Evolutionary conservation across 2,329 filamentous ascomycete genomes (phyloP).

Genomic region (Ceratocystis harringtonii): DNA sequence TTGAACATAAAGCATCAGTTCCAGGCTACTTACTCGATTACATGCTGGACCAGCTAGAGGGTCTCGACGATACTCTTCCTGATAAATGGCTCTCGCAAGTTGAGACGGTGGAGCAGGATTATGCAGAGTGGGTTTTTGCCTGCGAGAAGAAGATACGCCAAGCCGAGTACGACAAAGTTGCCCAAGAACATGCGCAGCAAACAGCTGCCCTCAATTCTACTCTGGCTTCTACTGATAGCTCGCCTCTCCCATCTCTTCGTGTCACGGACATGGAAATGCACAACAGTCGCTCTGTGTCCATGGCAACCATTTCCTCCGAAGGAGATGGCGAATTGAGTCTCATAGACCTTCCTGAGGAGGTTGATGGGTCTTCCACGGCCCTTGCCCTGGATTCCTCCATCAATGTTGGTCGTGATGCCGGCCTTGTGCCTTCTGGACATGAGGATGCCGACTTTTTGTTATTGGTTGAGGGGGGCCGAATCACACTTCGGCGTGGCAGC

Average conservation of each 20-base stretch:
- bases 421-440: background rate
- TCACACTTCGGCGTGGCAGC: slow-evolving; percentile 11
- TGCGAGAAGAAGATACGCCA: slow-evolving; percentile 62
- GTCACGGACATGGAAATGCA: slow-evolving; percentile 5
- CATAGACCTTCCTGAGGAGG: slow-evolving; percentile 2
- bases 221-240: background rate
- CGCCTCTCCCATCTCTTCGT: slow-evolving; percentile 9
- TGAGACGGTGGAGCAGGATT: slow-evolving; percentile 63
- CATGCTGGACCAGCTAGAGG: slow-evolving; percentile 78
- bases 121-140: slow-evolving; percentile 64
- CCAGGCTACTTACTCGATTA: slow-evolving; percentile 63
- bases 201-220: background rate
- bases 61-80: slow-evolving; percentile 67
- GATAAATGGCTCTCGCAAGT: slow-evolving; percentile 78
- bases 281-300: slow-evolving; percentile 8
- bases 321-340: slow-evolving; percentile 9
- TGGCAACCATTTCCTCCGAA: background rate
- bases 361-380: background rate
- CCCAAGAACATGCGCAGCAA: slow-evolving; percentile 12
- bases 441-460: slow-evolving; percentile 9
- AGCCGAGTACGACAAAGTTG: slow-evolving; percentile 32
- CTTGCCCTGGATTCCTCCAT: slow-evolving; percentile 8
- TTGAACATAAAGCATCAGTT: slow-evolving; percentile 54
- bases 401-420: slow-evolving; percentile 9
- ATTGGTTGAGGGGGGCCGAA: background rate